phyloP scores from a whole-genome alignment of 805 yeast genomes.

The Metschnikowia kofuensis region DNA sequence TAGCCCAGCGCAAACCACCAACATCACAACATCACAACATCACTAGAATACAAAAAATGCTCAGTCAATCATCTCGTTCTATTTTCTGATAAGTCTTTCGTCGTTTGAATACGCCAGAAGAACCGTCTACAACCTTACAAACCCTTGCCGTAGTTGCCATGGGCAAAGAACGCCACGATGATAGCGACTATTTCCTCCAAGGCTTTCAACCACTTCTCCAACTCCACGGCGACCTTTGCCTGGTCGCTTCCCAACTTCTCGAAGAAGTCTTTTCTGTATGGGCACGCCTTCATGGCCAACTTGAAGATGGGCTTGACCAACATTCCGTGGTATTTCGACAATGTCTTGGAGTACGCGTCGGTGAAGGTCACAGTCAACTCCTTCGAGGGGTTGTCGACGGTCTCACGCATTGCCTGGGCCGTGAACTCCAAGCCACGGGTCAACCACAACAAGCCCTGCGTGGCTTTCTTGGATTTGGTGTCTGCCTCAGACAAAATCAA shows the following conservation, averaged over 20 bases:
- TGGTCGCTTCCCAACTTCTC: conserved; percentile 77
- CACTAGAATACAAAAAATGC: too few relatives aligned
- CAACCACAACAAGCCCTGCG: conserved; percentile 89
- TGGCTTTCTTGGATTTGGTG: conserved; percentile 70
- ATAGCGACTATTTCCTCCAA: conserved; percentile 70
- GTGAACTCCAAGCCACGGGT: conserved; percentile 85
- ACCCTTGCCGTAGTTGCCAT: conserved; percentile 88
- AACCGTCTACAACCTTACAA: conserved; percentile 45
- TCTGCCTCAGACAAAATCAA: conserved; percentile 70
- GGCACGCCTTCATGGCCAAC: conserved; percentile 94
- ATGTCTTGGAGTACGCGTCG: conserved; percentile 77
- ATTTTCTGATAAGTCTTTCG: neutral
- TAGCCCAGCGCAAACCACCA: too few relatives aligned
- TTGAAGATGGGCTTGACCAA: conserved; percentile 83
- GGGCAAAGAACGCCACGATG: conserved; percentile 70
- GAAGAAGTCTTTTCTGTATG: conserved; percentile 83
- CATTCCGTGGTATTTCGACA: conserved; percentile 78
- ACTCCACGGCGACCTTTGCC: conserved; percentile 61
- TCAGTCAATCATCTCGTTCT: too few relatives aligned
- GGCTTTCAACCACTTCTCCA: conserved; percentile 71
- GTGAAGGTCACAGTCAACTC: conserved; percentile 80
- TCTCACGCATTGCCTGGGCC: conserved; percentile 84
- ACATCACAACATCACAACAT: too few relatives aligned
- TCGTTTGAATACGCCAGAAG: neutral
- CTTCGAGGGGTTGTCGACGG: conserved; percentile 55